Evolutionary conservation across 495 filamentous ascomycete species (phyloP), one percentile per base, ranked within the genome.

Genomic region (Xylaria bambusicola): DNA sequence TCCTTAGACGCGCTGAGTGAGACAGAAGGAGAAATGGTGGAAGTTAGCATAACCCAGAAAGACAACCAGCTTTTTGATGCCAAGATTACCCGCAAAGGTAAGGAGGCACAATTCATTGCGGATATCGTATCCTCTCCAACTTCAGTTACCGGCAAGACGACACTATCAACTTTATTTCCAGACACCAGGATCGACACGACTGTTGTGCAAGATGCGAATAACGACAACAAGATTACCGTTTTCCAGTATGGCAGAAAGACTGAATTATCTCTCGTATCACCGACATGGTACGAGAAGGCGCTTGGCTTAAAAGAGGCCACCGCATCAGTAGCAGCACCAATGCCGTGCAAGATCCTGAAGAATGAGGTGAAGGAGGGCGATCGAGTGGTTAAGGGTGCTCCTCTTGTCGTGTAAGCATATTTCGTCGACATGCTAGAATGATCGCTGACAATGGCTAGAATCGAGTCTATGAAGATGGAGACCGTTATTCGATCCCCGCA

Each of bases 391-490:
- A 95, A 92, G 75, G 93, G 92, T 51, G 86, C 95, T 64, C 84
- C 91, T 18, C 75, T 98, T 61, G 91, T 98, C 41, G 93, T 98
- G 81, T 84, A 67, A 79, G 80, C 75, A 15, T 9, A 2, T 1
- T 15, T 6, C 18, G 13, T 42, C 23, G 9, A 5, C 17, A 18
- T 5, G 18, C 0, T 26, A 31, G 20, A n/a, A 20, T 26, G 3
- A 12, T 20, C 4, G 23, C 57, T 59, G 17, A 59, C 18, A 33
- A 46, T 4, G 10, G 17, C 17, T 45, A 81, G 81, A 1, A 96
- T 98, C 68, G 94, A 98, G 75, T 97, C 93, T 56, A 98, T 98
- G 94, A 98, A 98, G 82, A 98, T 98, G 94, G 94, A 98, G 75
- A 98, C 92, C 31, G 92, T 96, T 33, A 97, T 98, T 58, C 81